Percentiles rank a stretch among this genome's conserved stretches.
Evolutionary conservation across 2,329 filamentous ascomycete species (phyloP).

Genomic region (Verticillium isaacii): DNA sequence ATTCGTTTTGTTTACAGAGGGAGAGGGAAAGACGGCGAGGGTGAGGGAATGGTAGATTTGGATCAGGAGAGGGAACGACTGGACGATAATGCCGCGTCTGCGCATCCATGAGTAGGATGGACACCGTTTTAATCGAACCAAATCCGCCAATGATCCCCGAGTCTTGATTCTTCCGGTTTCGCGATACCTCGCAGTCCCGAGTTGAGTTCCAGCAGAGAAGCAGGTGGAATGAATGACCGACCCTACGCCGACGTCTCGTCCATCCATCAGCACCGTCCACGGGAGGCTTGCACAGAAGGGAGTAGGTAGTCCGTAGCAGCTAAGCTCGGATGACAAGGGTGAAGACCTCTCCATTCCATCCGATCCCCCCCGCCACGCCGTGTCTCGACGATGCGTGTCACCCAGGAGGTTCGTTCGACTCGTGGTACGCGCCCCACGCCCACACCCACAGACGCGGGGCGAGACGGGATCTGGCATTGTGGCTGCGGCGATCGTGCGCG

Average conservation of each 20-base stretch:
- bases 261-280: too few relatives aligned
- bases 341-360: too few relatives aligned
- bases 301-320: too few relatives aligned
- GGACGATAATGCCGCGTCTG: background rate
- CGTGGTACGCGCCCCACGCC: background rate
- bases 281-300: too few relatives aligned
- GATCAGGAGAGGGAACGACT: background rate
- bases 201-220: too few relatives aligned
- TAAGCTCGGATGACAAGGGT: too few relatives aligned
- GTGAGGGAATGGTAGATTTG: background rate
- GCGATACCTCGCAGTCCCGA: too few relatives aligned
- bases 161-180: too few relatives aligned
- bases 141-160: too few relatives aligned
- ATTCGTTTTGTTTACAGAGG: background rate
- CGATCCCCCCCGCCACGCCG: too few relatives aligned
- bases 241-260: too few relatives aligned
- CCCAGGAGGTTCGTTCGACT: background rate
- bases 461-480: background rate
- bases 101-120: background rate
- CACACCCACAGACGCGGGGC: background rate
- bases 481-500: background rate
- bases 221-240: too few relatives aligned
- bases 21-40: background rate
- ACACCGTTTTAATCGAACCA: background rate
- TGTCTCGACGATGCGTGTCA: background rate